Percentiles rank a stretch among this genome's conserved stretches.
Conservation (phyloP, 1,139 yeast species). For the Lodderomyces pseudojiufengensis region DNA sequence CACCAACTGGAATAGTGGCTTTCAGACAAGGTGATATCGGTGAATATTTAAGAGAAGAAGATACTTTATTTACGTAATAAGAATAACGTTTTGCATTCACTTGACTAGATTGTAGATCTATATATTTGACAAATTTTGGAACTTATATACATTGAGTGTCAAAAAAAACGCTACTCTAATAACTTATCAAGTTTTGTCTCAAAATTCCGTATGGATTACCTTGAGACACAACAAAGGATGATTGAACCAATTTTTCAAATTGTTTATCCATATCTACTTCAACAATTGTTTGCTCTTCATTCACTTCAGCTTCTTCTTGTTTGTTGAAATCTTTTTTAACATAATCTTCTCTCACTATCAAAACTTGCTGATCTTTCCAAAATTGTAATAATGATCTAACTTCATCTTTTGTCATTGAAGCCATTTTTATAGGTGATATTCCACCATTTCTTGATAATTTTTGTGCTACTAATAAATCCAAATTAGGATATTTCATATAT, state of each 20-base stretch:
- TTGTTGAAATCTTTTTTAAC: conserved; percentile 27
- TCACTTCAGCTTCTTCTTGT: background rate
- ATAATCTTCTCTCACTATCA: conserved; percentile 41
- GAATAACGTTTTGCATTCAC: too few relatives aligned
- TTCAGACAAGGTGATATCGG: conserved; percentile 98
- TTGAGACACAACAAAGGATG: conserved; percentile 64
- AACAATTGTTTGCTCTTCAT: background rate
- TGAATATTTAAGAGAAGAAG: conserved; percentile 97
- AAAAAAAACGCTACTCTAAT: too few relatives aligned
- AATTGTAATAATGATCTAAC: conserved; percentile 50
- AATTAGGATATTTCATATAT: conserved; percentile 48
- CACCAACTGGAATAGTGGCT: conserved; percentile 92
- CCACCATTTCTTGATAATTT: conserved; percentile 45
- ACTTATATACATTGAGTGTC: too few relatives aligned
- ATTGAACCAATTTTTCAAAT: conserved; percentile 40
- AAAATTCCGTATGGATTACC: conserved; percentile 76
- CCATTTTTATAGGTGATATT: conserved; percentile 46
- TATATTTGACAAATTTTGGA: background rate
- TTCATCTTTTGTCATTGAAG: conserved; percentile 53
- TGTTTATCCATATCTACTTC: conserved; percentile 23
- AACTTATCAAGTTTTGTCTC: conserved; percentile 23
- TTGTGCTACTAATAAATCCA: conserved; percentile 54
- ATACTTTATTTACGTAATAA: conserved; percentile 75
- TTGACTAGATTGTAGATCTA: background rate
- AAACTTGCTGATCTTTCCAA: conserved; percentile 53